Percentiles rank a stretch among this genome's conserved stretches.
Conservation (phyloP, 2,329 filamentous ascomycete genomes). For the Fusarium sublunatum region DNA sequence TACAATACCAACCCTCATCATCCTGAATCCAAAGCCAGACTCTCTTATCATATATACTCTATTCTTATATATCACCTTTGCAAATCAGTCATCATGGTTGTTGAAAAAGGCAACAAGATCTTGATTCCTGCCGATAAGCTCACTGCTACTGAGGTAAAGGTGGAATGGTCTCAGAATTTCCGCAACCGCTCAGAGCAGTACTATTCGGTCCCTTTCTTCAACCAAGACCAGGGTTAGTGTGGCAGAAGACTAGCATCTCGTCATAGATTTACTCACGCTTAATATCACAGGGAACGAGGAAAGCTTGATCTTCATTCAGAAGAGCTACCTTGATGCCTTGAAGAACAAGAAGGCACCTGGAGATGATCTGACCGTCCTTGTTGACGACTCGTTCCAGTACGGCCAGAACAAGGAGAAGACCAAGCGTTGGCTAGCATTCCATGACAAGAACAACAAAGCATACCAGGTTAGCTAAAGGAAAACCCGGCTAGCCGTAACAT, state of each 20-base stretch:
- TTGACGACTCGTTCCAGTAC: conserved; percentile 2
- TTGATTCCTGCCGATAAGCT: conserved; percentile 1
- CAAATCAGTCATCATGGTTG: neutral
- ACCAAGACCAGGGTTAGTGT: neutral
- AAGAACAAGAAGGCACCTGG: neutral
- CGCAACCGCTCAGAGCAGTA: neutral
- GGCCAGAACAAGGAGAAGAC: neutral
- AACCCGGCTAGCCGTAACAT: neutral
- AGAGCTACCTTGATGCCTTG: neutral
- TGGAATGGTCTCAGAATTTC: neutral
- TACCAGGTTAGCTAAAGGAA: neutral
- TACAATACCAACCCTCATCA: too few relatives aligned
- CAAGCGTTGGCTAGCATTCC: neutral
- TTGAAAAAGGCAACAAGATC: conserved; percentile 3
- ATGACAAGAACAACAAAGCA: neutral
- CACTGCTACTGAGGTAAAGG: neutral
- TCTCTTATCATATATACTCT: too few relatives aligned
- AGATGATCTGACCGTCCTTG: neutral
- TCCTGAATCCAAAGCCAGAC: too few relatives aligned
- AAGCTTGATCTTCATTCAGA: conserved; percentile 1
- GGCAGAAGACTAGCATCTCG: fast-evolving
- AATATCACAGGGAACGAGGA: neutral
- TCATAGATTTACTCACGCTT: neutral
- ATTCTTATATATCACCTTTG: neutral
- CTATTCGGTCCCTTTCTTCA: neutral